phyloP scores from a whole-genome alignment of 352 stramenopile species.

The Halophytophthora batemanensis region DNA sequence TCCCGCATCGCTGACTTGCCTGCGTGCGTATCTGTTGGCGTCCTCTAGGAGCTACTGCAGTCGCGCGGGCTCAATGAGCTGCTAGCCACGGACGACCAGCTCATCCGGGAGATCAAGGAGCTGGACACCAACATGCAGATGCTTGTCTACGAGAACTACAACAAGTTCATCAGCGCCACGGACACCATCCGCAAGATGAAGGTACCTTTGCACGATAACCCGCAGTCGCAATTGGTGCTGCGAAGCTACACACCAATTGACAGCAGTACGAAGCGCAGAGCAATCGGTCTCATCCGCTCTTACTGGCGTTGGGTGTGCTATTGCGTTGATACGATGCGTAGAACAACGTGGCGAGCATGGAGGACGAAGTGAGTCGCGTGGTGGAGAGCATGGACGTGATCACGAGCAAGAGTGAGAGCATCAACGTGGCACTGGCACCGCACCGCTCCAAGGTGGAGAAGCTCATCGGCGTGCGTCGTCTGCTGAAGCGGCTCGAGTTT shows the following conservation, averaged over 20 bases:
- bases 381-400: constrained; percentile 90
- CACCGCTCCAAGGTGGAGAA: constrained; percentile 93
- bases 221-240: constrained; percentile 3
- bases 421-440: constrained; percentile 86
- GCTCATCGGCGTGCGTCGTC: constrained; percentile 93
- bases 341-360: constrained; percentile 91
- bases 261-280: too few species aligned
- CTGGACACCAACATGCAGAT: constrained; percentile 99
- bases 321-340: constrained; percentile 12
- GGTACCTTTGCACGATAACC: constrained; percentile 14
- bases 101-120: constrained; percentile 91
- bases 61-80: constrained; percentile 68
- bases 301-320: neutral
- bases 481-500: constrained; percentile 97
- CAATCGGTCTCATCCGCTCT: neutral
- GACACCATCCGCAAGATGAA: constrained; percentile 98
- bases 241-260: too few species aligned
- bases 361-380: constrained; percentile 84
- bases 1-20: constrained; percentile 2
- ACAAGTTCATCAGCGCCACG: constrained; percentile 99
- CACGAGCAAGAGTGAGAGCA: constrained; percentile 74
- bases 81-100: constrained; percentile 61
- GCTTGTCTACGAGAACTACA: constrained; percentile 99
- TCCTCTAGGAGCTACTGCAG: constrained; percentile 52
- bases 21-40: constrained; percentile 4